Evolutionary conservation across 345 rosid species (phyloP).

Genomic region (Gossypium turneri): DNA sequence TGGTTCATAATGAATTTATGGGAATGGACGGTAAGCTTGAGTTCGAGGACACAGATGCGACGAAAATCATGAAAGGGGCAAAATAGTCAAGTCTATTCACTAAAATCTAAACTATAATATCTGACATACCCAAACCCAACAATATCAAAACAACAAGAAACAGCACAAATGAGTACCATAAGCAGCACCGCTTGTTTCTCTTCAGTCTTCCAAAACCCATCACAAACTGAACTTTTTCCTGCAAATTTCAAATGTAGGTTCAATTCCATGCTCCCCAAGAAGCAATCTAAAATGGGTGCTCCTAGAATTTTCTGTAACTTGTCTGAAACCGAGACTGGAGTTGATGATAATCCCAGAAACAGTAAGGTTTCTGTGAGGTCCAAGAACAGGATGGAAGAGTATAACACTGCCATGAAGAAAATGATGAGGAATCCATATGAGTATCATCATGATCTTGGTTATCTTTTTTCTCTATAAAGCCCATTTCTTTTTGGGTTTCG

Average conservation of each 20-base stretch:
- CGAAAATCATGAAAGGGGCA: not conserved
- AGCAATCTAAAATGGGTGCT: constrained; percentile 20
- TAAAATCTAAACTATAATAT: not conserved
- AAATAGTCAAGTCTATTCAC: not conserved
- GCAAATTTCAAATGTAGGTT: constrained; percentile 14
- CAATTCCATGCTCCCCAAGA: constrained; percentile 23
- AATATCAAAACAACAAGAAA: not conserved
- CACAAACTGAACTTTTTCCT: constrained; percentile 18
- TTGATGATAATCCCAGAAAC: constrained; percentile 28
- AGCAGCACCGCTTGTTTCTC: constrained; percentile 32
- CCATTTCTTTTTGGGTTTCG: not conserved
- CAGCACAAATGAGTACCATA: constrained; percentile 24
- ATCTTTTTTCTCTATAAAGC: not conserved
- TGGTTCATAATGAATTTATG: not conserved
- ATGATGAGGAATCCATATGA: constrained; percentile 91
- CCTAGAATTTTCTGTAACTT: constrained; percentile 34
- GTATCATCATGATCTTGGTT: constrained; percentile 92
- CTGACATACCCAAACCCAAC: not conserved
- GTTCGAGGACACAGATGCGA: not conserved
- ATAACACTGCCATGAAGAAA: constrained; percentile 78
- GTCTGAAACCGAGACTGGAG: constrained; percentile 43
- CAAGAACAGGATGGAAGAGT: constrained; percentile 56
- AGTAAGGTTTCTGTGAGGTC: constrained; percentile 33
- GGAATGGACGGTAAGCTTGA: not conserved
- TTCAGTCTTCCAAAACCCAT: constrained; percentile 13